Percentiles rank a stretch among this genome's conserved stretches.
Evolutionary conservation across 345 rosid genomes (phyloP).

Genomic region (Fremontodendron californicum): DNA sequence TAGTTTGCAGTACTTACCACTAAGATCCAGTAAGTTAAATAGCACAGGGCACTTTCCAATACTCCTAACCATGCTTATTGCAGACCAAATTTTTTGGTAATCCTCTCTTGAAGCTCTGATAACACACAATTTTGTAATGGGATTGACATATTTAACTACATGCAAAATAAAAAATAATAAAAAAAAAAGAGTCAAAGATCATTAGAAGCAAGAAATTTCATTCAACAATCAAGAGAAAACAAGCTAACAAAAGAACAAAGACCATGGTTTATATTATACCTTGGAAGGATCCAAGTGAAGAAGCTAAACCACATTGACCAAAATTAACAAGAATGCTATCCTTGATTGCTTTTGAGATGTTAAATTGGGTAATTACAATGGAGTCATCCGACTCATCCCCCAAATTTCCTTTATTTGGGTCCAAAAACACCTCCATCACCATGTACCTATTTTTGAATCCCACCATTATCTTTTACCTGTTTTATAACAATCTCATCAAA

Average conservation of each 20-base stretch:
- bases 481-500: not conserved
- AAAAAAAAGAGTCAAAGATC: not conserved
- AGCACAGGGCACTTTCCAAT: too few species aligned
- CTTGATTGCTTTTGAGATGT: conserved; percentile 54
- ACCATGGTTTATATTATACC: too few species aligned
- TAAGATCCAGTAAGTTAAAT: too few species aligned
- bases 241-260: too few species aligned
- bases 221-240: not conserved
- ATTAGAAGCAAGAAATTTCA: not conserved
- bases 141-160: conserved; percentile 66
- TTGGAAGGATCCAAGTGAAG: too few species aligned
- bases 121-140: conserved; percentile 59
- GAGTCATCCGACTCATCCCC: conserved; percentile 63
- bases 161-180: too few species aligned
- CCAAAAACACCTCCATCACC: conserved; percentile 69
- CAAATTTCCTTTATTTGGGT: conserved; percentile 52
- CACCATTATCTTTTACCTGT: conserved; percentile 43
- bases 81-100: too few species aligned
- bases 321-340: conserved; percentile 64
- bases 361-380: conserved; percentile 58
- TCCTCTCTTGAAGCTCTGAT: too few species aligned
- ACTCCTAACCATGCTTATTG: too few species aligned
- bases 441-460: conserved; percentile 74
- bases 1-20: conserved; percentile 63
- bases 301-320: conserved; percentile 77